A percentile compares a stretch with the other conserved stretches of the same genome.
Conservation (phyloP, 768 basidiomycete species). For the Amanita fuliginea region DNA sequence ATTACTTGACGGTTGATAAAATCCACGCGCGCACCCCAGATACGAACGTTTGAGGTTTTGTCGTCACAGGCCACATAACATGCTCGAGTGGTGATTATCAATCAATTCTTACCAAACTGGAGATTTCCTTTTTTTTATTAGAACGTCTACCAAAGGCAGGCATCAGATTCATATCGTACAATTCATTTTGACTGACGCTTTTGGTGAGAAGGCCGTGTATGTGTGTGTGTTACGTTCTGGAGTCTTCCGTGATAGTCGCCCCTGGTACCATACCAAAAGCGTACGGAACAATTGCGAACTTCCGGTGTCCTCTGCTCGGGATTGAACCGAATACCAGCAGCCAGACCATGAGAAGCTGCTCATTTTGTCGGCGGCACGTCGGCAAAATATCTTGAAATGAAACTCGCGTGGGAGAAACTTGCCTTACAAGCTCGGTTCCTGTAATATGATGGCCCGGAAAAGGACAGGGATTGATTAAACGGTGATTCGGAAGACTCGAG, state of each 20-base stretch:
- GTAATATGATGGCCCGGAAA: background rate
- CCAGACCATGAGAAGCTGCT: too few species aligned
- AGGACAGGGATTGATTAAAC: background rate
- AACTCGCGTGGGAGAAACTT: background rate
- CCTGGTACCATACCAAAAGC: background rate
- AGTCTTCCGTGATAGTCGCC: background rate
- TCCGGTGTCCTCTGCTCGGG: background rate
- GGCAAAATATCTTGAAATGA: background rate
- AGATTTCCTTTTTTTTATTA: background rate
- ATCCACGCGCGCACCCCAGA: constrained; percentile 2
- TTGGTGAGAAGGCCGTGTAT: background rate
- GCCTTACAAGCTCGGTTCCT: background rate
- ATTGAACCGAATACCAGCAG: background rate
- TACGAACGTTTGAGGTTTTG: background rate
- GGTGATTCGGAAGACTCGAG: background rate
- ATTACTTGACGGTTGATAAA: background rate
- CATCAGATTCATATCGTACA: constrained; percentile 1
- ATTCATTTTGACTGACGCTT: constrained; percentile 1
- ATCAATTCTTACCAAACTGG: background rate
- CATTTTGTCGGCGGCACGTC: background rate
- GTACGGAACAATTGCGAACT: background rate
- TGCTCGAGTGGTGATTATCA: background rate
- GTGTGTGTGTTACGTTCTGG: background rate
- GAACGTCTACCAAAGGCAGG: background rate
- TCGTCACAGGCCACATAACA: background rate